Evolutionary conservation across 768 basidiomycete genomes (phyloP).

Genomic region (Candolleomyces eurysporus): DNA sequence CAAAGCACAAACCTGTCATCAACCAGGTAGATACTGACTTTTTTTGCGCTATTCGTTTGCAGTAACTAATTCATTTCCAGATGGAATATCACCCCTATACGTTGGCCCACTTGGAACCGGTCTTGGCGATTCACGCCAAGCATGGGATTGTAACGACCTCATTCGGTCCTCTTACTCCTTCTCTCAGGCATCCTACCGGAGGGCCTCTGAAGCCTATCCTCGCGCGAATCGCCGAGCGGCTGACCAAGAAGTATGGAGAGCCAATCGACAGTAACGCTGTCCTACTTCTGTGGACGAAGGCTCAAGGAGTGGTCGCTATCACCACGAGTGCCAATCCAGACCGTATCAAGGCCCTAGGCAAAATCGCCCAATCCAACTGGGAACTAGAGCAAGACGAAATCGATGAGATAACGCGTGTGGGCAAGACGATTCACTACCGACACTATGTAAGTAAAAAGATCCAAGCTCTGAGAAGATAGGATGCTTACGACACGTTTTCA

Average conservation of each 20-base stretch:
- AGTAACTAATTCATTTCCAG: slow-evolving; percentile 13
- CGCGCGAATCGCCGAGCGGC: slow-evolving; percentile 27
- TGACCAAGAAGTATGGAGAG: slow-evolving; percentile 19
- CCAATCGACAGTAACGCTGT: slow-evolving; percentile 20
- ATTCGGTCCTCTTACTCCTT: slow-evolving; percentile 35
- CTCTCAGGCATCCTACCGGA: slow-evolving; percentile 34
- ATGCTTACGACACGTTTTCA: background rate
- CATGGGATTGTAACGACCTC: slow-evolving; percentile 37
- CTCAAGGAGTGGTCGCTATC: slow-evolving; percentile 29
- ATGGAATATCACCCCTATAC: slow-evolving; percentile 36
- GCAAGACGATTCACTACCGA: slow-evolving; percentile 32
- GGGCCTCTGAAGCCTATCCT: slow-evolving; percentile 39
- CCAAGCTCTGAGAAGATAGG: background rate
- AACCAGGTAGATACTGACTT: slow-evolving; percentile 40
- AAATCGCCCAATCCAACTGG: slow-evolving; percentile 25
- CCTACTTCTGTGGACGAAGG: slow-evolving; percentile 32
- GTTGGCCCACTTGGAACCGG: slow-evolving; percentile 29
- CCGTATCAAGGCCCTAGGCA: slow-evolving; percentile 27
- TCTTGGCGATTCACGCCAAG: slow-evolving; percentile 31
- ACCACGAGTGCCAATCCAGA: slow-evolving; percentile 29
- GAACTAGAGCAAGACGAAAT: slow-evolving; percentile 27
- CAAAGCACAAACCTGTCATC: slow-evolving; percentile 47
- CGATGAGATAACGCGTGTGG: slow-evolving; percentile 31
- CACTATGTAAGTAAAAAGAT: slow-evolving; percentile 22
- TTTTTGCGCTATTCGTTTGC: background rate